phyloP scores from a whole-genome alignment of 768 basidiomycete genomes.

The Leucocoprinus leucothites region DNA sequence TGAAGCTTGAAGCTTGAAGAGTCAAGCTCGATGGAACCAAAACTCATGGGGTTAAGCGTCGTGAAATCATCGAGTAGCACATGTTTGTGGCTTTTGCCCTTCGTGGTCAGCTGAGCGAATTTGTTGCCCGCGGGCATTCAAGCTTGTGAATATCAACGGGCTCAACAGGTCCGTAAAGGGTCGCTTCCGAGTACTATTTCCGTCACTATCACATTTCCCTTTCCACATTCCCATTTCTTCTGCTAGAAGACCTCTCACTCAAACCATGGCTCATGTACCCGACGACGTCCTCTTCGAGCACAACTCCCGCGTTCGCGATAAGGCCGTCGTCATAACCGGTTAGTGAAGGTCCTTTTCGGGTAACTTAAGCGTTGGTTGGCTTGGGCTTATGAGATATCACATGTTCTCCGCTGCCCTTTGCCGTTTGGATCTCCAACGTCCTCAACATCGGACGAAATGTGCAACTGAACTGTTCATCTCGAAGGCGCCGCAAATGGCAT shows the following conservation, averaged over 20 bases:
- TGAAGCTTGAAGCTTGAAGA: too few species aligned
- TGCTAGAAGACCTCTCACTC: neutral
- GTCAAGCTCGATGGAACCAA: too few species aligned
- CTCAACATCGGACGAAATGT: neutral
- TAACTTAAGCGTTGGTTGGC: neutral
- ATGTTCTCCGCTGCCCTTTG: neutral
- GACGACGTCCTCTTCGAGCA: slow-evolving; percentile 45
- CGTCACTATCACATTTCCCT: too few species aligned
- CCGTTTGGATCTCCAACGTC: too few species aligned
- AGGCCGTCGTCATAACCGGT: slow-evolving; percentile 56
- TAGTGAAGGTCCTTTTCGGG: neutral
- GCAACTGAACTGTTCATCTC: neutral
- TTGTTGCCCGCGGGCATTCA: too few species aligned
- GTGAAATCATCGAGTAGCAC: too few species aligned
- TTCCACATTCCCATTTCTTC: neutral
- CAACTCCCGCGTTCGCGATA: slow-evolving; percentile 37
- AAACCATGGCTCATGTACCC: slow-evolving; percentile 42
- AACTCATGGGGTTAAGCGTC: too few species aligned
- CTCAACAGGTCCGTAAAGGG: too few species aligned
- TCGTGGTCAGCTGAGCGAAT: too few species aligned
- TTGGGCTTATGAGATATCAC: too few species aligned
- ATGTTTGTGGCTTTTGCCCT: too few species aligned
- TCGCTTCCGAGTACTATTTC: neutral
- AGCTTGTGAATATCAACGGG: too few species aligned
- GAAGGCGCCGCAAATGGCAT: slow-evolving; percentile 56